These are phyloP conservation scores for Graphilbum sp. DNA, from an alignment of 2,329 filamentous ascomycete species.

Conservation along the genomic window DNA sequence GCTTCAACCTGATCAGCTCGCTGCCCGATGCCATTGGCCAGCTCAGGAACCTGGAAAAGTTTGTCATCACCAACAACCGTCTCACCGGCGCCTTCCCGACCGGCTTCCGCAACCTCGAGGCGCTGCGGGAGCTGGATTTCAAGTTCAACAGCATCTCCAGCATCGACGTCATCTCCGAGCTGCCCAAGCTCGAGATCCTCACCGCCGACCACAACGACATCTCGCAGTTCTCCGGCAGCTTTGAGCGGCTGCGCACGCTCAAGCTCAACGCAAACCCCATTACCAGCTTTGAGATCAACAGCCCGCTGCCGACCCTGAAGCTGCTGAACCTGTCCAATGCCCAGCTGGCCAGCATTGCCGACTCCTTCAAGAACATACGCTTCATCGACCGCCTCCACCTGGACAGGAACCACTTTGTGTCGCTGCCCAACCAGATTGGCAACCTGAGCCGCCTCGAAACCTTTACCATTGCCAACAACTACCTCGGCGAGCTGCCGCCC, in stretches of 20 bases:
- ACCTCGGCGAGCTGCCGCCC: constrained; percentile 63
- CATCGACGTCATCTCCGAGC: constrained; percentile 70
- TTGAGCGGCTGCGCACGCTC: constrained; percentile 66
- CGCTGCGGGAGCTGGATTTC: constrained; percentile 78
- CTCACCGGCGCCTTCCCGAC: constrained; percentile 59
- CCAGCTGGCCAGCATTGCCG: constrained; percentile 80
- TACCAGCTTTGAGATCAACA: constrained; percentile 75
- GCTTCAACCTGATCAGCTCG: constrained; percentile 77
- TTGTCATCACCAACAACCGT: constrained; percentile 93
- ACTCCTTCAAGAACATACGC: constrained; percentile 72
- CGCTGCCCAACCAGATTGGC: constrained; percentile 71
- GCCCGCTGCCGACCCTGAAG: constrained; percentile 64
- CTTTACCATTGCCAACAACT: constrained; percentile 88
- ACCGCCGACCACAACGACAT: constrained; percentile 87
- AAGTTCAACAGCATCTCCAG: constrained; percentile 82
- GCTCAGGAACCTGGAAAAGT: constrained; percentile 63
- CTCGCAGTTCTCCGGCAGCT: constrained; percentile 78
- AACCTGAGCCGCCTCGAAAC: constrained; percentile 71
- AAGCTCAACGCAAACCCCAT: constrained; percentile 91
- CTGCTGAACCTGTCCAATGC: constrained; percentile 80
- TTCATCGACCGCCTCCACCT: constrained; percentile 77
- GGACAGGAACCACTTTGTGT: constrained; percentile 92
- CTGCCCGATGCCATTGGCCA: constrained; percentile 66
- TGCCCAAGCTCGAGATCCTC: constrained; percentile 76
- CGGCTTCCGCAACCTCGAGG: constrained; percentile 56